A percentile compares a stretch with the other conserved stretches of the same genome.
Evolutionary conservation across 306 rosid species (phyloP).

Genomic region (Cicer cuneatum): DNA sequence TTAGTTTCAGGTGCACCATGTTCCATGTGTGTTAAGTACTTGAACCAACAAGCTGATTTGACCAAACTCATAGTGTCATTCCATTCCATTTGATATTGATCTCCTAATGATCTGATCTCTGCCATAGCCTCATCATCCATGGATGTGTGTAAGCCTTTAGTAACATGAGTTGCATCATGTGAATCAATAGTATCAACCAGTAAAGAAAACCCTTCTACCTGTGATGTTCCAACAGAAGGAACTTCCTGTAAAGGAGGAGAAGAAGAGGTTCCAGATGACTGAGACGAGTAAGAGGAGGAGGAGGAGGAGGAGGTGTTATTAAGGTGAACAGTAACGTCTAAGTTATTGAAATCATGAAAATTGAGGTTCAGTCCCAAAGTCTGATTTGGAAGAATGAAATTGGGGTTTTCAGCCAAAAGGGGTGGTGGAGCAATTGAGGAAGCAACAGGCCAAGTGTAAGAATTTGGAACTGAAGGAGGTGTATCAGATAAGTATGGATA

Average conservation of each 20-base stretch:
- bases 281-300: constrained; percentile 49
- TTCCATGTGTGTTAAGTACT: constrained; percentile 71
- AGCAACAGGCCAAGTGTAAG: constrained; percentile 53
- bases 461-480: constrained; percentile 44
- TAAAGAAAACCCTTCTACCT: constrained; percentile 51
- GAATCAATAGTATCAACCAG: constrained; percentile 47
- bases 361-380: constrained; percentile 87
- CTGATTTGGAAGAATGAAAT: constrained; percentile 72
- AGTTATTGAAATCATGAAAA: constrained; percentile 66
- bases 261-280: constrained; percentile 58
- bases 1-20: constrained; percentile 49
- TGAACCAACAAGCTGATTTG: constrained; percentile 88
- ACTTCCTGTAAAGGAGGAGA: constrained; percentile 59
- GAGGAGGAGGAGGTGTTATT: constrained; percentile 46
- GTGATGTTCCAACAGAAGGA: constrained; percentile 49
- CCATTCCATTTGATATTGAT: constrained; percentile 86
- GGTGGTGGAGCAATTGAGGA: constrained; percentile 52
- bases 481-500: constrained; percentile 42
- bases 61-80: constrained; percentile 76
- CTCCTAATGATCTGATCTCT: constrained; percentile 80
- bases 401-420: constrained; percentile 54
- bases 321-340: constrained; percentile 56
- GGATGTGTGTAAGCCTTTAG: constrained; percentile 58
- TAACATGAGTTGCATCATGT: constrained; percentile 41
- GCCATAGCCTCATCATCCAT: constrained; percentile 87